Conservation (phyloP, 305 asterid species). For the Solanum aculeatissimum region DNA sequence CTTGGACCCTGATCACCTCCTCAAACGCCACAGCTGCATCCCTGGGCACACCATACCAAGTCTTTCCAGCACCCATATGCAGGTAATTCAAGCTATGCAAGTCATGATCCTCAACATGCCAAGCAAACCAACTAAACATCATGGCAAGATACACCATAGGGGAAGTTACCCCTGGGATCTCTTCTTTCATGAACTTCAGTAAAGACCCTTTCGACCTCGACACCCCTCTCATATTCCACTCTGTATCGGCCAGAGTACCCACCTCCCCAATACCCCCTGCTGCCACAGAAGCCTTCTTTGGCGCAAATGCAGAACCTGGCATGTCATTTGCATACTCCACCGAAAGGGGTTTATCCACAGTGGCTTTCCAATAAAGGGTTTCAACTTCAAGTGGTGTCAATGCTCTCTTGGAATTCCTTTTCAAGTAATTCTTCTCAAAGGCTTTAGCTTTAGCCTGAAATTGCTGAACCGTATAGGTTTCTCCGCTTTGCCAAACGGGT, state of each 20-base stretch:
- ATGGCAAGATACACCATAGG: conserved; percentile 98
- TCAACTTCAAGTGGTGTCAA: conserved; percentile 59
- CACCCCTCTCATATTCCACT: conserved; percentile 97
- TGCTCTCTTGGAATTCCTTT: conserved; percentile 40
- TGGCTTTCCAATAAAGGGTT: conserved; percentile 91
- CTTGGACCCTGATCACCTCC: conserved; percentile 89
- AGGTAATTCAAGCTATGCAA: conserved; percentile 96
- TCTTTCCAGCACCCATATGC: conserved; percentile 87
- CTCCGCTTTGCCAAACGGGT: conserved; percentile 99
- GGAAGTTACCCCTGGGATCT: conserved; percentile 96
- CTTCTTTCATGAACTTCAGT: conserved; percentile 98
- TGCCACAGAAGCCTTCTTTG: conserved; percentile 9
- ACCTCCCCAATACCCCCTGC: conserved; percentile 21
- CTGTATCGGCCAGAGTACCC: conserved; percentile 66
- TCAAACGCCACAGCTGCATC: conserved; percentile 96
- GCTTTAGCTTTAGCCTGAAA: conserved; percentile 77
- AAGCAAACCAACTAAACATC: conserved; percentile 99
- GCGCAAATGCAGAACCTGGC: conserved; percentile 94
- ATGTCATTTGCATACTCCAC: conserved; percentile 98
- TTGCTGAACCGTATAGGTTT: conserved; percentile 49
- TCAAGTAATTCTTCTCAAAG: conserved; percentile 74
- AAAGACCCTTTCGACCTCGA: conserved; percentile 80
- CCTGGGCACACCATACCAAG: conserved; percentile 97
- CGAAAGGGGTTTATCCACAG: conserved; percentile 80
- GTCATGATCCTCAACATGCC: conserved; percentile 99